A percentile compares a stretch with the other conserved stretches of the same genome.
Evolutionary conservation across 768 basidiomycete genomes (phyloP).

Genomic region (Trametes cinnabarina): DNA sequence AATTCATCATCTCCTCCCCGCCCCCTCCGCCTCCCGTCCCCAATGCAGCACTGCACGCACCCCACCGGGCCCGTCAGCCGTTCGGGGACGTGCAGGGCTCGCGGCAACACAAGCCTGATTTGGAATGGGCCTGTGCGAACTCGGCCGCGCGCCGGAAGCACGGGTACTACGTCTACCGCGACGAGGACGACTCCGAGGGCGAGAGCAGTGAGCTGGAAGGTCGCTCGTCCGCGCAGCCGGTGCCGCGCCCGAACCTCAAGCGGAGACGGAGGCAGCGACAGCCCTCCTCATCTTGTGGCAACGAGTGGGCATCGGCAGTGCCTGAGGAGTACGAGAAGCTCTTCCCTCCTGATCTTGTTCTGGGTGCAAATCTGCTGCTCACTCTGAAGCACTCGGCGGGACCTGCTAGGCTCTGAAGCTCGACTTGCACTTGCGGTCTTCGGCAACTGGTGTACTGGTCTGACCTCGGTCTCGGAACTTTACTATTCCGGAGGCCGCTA

Average conservation of each 20-base stretch:
- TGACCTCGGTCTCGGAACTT: no score
- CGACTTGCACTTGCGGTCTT: neutral
- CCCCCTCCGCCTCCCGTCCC: slow-evolving; percentile 13
- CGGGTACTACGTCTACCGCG: slow-evolving; percentile 13
- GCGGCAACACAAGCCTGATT: slow-evolving; percentile 29
- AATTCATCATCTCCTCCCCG: slow-evolving; percentile 28
- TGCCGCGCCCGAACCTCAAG: neutral
- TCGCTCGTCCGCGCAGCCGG: neutral
- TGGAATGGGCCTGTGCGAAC: slow-evolving; percentile 48
- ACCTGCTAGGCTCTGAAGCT: neutral
- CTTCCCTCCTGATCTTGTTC: slow-evolving; percentile 29
- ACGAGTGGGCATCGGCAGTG: neutral
- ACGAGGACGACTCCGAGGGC: slow-evolving; percentile 21
- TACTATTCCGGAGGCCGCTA: no score
- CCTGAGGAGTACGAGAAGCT: slow-evolving; percentile 23
- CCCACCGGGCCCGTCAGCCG: neutral
- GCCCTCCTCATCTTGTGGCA: neutral
- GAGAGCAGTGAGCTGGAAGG: slow-evolving; percentile 7
- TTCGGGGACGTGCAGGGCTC: neutral
- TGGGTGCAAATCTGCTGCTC: slow-evolving; percentile 32
- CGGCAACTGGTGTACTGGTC: neutral
- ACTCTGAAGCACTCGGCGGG: slow-evolving; percentile 24
- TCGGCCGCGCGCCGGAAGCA: slow-evolving; percentile 37
- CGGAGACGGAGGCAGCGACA: neutral
- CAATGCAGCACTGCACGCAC: slow-evolving; percentile 2